Evolutionary conservation across 495 filamentous ascomycete genomes (phyloP).

Genomic region (Letharia lupina): DNA sequence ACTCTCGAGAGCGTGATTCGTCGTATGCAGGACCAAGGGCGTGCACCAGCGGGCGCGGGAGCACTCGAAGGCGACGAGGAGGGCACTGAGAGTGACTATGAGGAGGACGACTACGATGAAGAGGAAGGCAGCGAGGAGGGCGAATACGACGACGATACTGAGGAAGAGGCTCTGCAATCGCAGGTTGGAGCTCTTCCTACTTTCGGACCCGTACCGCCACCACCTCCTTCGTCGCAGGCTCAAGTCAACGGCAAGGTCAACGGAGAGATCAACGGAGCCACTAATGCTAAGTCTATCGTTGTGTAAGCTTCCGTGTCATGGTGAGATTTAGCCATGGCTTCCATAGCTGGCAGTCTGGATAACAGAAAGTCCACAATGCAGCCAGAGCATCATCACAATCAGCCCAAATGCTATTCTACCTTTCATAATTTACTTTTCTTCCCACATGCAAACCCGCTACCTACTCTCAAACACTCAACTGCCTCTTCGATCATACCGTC

Average conservation of each 20-base stretch:
- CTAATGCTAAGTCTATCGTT: slow-evolving; percentile 24
- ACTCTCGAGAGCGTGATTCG: slow-evolving; percentile 89
- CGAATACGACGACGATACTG: slow-evolving; percentile 60
- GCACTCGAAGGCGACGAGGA: slow-evolving; percentile 60
- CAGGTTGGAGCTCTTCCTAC: slow-evolving; percentile 38
- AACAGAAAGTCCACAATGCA: slow-evolving; percentile 9
- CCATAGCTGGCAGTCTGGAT: slow-evolving; percentile 15
- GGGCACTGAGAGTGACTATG: slow-evolving; percentile 59
- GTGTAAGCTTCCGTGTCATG: slow-evolving; percentile 25
- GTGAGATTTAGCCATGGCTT: slow-evolving; percentile 7
- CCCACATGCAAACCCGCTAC: slow-evolving; percentile 31
- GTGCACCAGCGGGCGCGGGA: slow-evolving; percentile 48
- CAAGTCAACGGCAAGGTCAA: slow-evolving; percentile 37
- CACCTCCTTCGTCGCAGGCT: slow-evolving; percentile 43
- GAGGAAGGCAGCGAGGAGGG: slow-evolving; percentile 68
- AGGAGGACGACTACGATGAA: slow-evolving; percentile 58
- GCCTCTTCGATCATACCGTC: slow-evolving; percentile 80
- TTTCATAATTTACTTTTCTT: slow-evolving; percentile 25
- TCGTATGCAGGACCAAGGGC: slow-evolving; percentile 87
- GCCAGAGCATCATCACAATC: neutral
- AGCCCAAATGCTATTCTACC: neutral
- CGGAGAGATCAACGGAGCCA: slow-evolving; percentile 38
- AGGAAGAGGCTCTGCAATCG: slow-evolving; percentile 47
- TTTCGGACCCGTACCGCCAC: slow-evolving; percentile 48
- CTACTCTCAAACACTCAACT: slow-evolving; percentile 52